phyloP scores from a whole-genome alignment of 257 asterid genomes.

The Nicotiana undulata region DNA sequence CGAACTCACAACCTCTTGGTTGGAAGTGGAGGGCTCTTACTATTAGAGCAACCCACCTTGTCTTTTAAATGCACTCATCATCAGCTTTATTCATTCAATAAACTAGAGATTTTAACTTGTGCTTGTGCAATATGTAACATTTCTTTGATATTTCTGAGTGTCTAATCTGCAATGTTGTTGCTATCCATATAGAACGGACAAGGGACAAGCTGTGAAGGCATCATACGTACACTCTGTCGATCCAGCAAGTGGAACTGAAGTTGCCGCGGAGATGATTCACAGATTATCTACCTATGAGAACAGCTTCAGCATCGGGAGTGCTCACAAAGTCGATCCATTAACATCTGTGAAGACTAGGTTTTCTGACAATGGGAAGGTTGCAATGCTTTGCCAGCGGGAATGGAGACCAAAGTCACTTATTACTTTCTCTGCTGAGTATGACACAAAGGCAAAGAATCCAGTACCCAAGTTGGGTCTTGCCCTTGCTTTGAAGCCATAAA shows the following conservation, averaged over 20 bases:
- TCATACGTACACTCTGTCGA: constrained; percentile 56
- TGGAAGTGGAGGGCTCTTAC: no score
- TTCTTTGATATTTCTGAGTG: background rate
- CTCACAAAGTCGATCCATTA: constrained; percentile 44
- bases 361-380: constrained; percentile 61
- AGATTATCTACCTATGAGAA: constrained; percentile 52
- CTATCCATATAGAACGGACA: constrained; percentile 45
- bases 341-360: constrained; percentile 66
- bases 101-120: background rate
- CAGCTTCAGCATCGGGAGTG: constrained; percentile 68
- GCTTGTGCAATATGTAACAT: background rate
- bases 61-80: background rate
- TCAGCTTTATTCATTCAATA: background rate
- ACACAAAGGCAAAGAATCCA: constrained; percentile 38
- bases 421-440: constrained; percentile 75
- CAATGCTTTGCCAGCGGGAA: constrained; percentile 57
- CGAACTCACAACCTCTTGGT: no score
- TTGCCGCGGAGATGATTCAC: constrained; percentile 80
- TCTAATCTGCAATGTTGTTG: constrained; percentile 7
- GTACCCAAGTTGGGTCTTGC: constrained; percentile 65
- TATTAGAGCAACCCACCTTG: no score
- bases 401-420: constrained; percentile 82
- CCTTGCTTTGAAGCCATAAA: constrained; percentile 72
- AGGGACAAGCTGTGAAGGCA: constrained; percentile 75
- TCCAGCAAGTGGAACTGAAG: constrained; percentile 54